These are phyloP conservation scores for Penicillium psychrosexuale DNA, from an alignment of 2,329 filamentous ascomycete genomes.

Conservation along the genomic window DNA sequence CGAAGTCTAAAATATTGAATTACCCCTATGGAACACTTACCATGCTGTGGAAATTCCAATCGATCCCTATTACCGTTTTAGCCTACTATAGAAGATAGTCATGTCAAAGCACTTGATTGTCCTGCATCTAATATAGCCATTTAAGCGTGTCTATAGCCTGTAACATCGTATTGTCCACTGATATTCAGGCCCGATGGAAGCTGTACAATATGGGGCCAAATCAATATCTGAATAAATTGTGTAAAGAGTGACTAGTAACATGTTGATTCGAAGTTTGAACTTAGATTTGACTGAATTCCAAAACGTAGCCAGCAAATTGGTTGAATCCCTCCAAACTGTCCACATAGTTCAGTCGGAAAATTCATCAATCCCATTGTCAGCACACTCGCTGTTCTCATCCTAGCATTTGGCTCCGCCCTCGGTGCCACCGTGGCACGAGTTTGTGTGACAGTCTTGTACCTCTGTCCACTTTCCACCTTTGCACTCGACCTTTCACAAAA, in stretches of 20 bases:
- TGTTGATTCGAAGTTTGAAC: neutral
- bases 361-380: neutral
- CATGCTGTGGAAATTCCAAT: neutral
- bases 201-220: neutral
- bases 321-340: neutral
- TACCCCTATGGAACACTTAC: neutral
- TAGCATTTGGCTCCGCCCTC: conserved; percentile 11
- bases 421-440: conserved; percentile 7
- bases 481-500: conserved; percentile 10
- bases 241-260: conserved; percentile 3
- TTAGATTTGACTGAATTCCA: neutral
- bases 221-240: neutral
- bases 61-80: neutral
- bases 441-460: conserved; percentile 3
- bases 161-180: no score
- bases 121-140: neutral
- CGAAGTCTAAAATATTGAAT: no score
- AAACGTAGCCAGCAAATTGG: neutral
- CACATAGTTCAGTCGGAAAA: neutral
- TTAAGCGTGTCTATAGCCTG: no score
- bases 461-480: conserved; percentile 11
- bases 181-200: no score
- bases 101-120: neutral
- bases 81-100: neutral
- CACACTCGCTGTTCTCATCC: neutral